Percentiles rank a stretch among this genome's conserved stretches.
Conservation (phyloP, 257 asterid species). For the Jaltomata sinuosa region DNA sequence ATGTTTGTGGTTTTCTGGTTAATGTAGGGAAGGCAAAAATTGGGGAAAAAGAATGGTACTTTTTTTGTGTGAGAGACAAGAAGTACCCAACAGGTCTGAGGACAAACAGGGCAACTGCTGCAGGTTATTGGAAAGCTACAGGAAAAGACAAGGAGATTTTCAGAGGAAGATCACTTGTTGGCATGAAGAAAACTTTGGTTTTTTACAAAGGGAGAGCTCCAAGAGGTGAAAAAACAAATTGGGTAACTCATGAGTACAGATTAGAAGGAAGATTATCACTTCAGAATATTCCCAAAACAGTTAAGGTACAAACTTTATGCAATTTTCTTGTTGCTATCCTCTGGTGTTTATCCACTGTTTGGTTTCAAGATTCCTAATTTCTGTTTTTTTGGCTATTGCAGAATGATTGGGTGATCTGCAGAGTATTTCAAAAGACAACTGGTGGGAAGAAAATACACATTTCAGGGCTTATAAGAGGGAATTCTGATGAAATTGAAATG, state of each 20-base stretch:
- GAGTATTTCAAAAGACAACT: conserved; percentile 69
- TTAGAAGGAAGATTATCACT: conserved; percentile 47
- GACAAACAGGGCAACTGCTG: conserved; percentile 69
- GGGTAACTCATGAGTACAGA: conserved; percentile 78
- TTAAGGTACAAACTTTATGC: conserved; percentile 27
- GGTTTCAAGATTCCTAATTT: not conserved
- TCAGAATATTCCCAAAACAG: conserved; percentile 23
- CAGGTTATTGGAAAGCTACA: conserved; percentile 85
- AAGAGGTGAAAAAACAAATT: conserved; percentile 54
- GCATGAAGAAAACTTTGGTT: conserved; percentile 76
- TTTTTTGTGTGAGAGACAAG: conserved; percentile 66
- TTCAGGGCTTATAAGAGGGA: conserved; percentile 43
- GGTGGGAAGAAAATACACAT: conserved; percentile 80
- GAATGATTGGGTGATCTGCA: conserved; percentile 93
- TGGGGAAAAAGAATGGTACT: conserved; percentile 82
- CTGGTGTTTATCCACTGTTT: conserved; percentile 1
- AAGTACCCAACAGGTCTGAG: conserved; percentile 75
- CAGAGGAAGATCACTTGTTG: conserved; percentile 41
- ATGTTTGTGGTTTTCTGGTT: not conserved
- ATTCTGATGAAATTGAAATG: conserved; percentile 10
- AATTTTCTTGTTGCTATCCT: not conserved
- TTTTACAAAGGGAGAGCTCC: conserved; percentile 85
- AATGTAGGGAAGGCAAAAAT: conserved; percentile 54
- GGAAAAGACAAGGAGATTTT: conserved; percentile 71
- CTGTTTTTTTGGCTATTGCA: not conserved